Base-by-base conservation (phyloP, 164 flowering plant genomes). In the Hamamelis virginiana region DNA sequence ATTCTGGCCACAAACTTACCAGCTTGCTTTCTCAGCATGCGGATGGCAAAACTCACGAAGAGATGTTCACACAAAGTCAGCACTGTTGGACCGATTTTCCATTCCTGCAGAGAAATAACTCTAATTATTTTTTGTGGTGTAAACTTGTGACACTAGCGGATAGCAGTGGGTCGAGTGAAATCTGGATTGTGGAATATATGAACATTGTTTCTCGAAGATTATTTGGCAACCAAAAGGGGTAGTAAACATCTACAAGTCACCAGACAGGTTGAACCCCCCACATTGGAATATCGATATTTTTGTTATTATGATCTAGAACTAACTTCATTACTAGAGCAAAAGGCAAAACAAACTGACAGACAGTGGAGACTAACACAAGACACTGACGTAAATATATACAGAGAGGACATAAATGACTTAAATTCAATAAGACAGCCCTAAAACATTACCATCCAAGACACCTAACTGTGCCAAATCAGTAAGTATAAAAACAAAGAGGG, bases 61-160 rank as follows among this genome's bases (percentile, higher is more conserved):
- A 94, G 85, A 74, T 92, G 98, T 71, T 94, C 94, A 64, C 91
- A 88, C 61, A 94, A 74, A 75, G 98, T 92, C 69, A 88, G 56
- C 45, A 95, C 72, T 1, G 96, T 88, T 12, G 98, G 97, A 23
- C 94, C 98, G 21, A 95, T 72, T 75, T 72, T 89, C 97, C 97
- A 92, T 72, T 92, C 94, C 98, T 92, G 86, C 65, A 43, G 5
- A 51, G 63, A 62, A 19, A 38, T 3, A 62, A n/a, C 23, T 33
- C n/a, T 3, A 65, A 9, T 3, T 38, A 11, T 11, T 9, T 44
- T 21, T 23, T 11, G 63, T 5, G 45, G 22, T 28, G 41, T n/a
- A n/a, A 38, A 16, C 21, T 28, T 59, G 33, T 59, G 8, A 44
- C 16, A 45, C 63, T 59, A 13, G 44, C 15, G 21, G 63, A 1